Evolutionary conservation across 176 grass and related monocot genomes (phyloP).

Genomic region (Eleusine coracana): DNA sequence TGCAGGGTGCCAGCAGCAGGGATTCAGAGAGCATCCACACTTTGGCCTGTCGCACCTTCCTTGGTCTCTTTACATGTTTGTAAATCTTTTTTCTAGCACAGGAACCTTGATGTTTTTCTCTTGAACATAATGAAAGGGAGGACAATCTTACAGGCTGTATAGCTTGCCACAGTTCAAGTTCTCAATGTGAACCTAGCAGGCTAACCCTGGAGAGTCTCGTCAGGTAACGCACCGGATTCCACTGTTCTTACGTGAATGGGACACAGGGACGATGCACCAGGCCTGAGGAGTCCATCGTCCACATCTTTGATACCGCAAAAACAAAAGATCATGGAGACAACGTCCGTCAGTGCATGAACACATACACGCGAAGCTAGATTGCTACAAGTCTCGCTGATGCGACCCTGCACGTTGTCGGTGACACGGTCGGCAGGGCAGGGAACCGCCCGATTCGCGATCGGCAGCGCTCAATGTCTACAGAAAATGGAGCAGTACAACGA

Average conservation of each 20-base stretch:
- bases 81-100: background rate
- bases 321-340: too few species aligned
- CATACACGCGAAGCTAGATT: background rate
- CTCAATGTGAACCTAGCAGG: slow-evolving; percentile 11
- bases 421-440: background rate
- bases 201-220: slow-evolving; percentile 8
- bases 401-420: background rate
- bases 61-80: slow-evolving; percentile 22
- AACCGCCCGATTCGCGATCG: background rate
- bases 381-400: background rate
- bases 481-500: background rate
- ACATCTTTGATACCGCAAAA: background rate
- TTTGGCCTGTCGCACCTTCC: slow-evolving; percentile 30
- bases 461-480: background rate
- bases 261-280: background rate
- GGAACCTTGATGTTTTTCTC: slow-evolving; percentile 6
- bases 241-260: background rate
- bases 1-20: slow-evolving; percentile 4
- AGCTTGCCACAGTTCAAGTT: slow-evolving; percentile 1
- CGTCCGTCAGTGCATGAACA: background rate
- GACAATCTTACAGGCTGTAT: background rate
- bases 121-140: background rate
- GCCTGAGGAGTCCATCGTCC: background rate
- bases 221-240: slow-evolving; percentile 33
- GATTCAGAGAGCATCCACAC: slow-evolving; percentile 39